phyloP scores from a whole-genome alignment of 2,329 filamentous ascomycete genomes.

The Diaporthe ilicicola region DNA sequence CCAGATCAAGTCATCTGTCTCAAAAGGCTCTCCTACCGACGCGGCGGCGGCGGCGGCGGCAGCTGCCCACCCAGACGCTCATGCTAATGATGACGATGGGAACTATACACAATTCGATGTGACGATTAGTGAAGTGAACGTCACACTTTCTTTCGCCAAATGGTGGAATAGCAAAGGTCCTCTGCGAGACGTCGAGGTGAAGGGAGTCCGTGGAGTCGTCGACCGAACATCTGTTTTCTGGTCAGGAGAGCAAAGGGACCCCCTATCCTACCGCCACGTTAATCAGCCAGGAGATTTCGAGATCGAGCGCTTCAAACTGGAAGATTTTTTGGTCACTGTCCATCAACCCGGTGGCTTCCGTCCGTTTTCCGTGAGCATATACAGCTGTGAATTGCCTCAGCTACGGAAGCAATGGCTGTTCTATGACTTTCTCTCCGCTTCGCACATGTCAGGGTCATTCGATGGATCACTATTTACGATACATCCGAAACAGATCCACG shows the following conservation, averaged over 20 bases:
- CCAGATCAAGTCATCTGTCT: slow-evolving; percentile 81
- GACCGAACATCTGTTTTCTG: slow-evolving; percentile 87
- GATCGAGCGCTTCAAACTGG: slow-evolving; percentile 95
- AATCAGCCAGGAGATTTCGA: slow-evolving; percentile 95
- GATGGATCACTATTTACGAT: slow-evolving; percentile 98
- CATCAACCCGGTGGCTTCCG: slow-evolving; percentile 91
- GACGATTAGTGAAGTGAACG: slow-evolving; percentile 93
- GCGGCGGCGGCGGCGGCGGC: slow-evolving; percentile 89
- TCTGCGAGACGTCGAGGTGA: slow-evolving; percentile 90
- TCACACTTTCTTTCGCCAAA: slow-evolving; percentile 95
- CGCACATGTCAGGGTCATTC: slow-evolving; percentile 94
- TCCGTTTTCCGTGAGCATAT: slow-evolving; percentile 96
- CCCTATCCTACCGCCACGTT: slow-evolving; percentile 85
- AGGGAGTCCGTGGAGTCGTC: slow-evolving; percentile 89
- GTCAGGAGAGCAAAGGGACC: slow-evolving; percentile 75
- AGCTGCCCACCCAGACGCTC: slow-evolving; percentile 48
- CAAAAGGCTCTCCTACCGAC: slow-evolving; percentile 86
- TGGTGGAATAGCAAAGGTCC: slow-evolving; percentile 98
- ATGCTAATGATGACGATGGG: slow-evolving; percentile 77
- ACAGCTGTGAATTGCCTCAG: slow-evolving; percentile 91
- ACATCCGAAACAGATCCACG: slow-evolving; percentile 90
- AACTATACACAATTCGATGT: slow-evolving; percentile 99
- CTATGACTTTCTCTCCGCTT: slow-evolving; percentile 95
- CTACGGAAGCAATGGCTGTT: slow-evolving; percentile 96
- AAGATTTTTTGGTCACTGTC: slow-evolving; percentile 89